Conservation (phyloP, 2,329 filamentous ascomycete genomes). For the Hymenotorrendiella dingleyae region DNA sequence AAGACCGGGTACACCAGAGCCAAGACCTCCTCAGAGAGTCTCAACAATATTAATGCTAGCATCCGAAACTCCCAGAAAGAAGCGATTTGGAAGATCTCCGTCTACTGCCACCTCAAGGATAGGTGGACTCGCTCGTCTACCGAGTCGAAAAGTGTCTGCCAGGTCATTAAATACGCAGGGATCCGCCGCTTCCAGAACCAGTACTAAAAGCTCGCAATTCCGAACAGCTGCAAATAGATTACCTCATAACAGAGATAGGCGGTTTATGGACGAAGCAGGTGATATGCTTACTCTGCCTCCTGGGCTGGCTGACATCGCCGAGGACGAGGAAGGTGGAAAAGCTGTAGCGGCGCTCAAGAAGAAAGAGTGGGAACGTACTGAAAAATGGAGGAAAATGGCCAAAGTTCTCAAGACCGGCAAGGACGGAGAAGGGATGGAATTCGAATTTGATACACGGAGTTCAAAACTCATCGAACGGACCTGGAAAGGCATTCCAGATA, state of each 20-base stretch:
- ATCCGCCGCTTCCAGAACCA: slow-evolving; percentile 30
- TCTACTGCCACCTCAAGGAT: slow-evolving; percentile 20
- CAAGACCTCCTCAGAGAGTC: slow-evolving; percentile 27
- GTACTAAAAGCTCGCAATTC: slow-evolving; percentile 46
- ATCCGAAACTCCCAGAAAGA: slow-evolving; percentile 27
- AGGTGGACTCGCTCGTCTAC: slow-evolving; percentile 31
- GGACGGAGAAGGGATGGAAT: slow-evolving; percentile 53
- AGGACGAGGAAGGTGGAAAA: slow-evolving; percentile 48
- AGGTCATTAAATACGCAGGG: slow-evolving; percentile 52
- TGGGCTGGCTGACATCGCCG: slow-evolving; percentile 48
- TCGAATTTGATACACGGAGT: slow-evolving; percentile 75
- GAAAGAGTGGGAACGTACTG: slow-evolving; percentile 56
- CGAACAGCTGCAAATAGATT: slow-evolving; percentile 54
- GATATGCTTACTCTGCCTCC: slow-evolving; percentile 59
- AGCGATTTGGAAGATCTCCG: slow-evolving; percentile 25
- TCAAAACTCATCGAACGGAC: slow-evolving; percentile 85
- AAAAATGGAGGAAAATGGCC: slow-evolving; percentile 65
- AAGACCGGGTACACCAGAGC: slow-evolving; percentile 34
- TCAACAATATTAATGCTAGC: slow-evolving; percentile 28
- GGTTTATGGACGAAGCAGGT: slow-evolving; percentile 59
- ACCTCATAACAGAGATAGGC: slow-evolving; percentile 54
- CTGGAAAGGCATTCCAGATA: slow-evolving; percentile 97
- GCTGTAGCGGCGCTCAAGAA: slow-evolving; percentile 51
- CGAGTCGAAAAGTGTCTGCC: slow-evolving; percentile 50
- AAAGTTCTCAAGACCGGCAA: slow-evolving; percentile 46